Evolutionary conservation across 192 early-diverging fungal genomes (phyloP).

Genomic region (Coemansia sp.): DNA sequence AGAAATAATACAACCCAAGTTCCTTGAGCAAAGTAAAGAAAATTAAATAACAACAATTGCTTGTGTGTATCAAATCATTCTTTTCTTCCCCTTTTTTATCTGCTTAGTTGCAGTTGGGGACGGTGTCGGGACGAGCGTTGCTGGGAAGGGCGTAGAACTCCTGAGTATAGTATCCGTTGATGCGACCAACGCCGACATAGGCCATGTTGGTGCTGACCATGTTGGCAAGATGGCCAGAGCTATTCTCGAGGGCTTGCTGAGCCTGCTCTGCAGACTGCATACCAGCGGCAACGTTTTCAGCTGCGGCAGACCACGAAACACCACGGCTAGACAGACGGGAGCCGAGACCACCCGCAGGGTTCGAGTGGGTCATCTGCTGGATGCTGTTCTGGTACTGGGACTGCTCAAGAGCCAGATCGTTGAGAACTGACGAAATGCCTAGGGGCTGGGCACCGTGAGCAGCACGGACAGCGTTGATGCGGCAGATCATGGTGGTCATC

Average conservation of each 20-base stretch:
- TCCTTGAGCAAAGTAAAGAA: neutral
- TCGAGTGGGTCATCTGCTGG: slow-evolving; percentile 50
- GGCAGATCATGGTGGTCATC: slow-evolving; percentile 44
- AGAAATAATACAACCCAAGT: neutral
- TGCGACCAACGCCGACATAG: slow-evolving; percentile 48
- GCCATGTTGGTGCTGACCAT: slow-evolving; percentile 45
- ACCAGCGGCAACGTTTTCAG: slow-evolving; percentile 57
- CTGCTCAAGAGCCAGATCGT: slow-evolving; percentile 40
- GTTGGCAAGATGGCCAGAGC: slow-evolving; percentile 56
- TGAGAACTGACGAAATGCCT: slow-evolving; percentile 28
- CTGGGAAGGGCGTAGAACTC: slow-evolving; percentile 35
- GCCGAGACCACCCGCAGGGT: slow-evolving; percentile 43
- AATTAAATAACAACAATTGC: neutral
- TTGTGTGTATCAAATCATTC: neutral
- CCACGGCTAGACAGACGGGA: slow-evolving; percentile 27
- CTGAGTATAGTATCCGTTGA: slow-evolving; percentile 56
- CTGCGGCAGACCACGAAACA: slow-evolving; percentile 32
- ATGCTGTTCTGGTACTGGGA: slow-evolving; percentile 51
- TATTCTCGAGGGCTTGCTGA: slow-evolving; percentile 50
- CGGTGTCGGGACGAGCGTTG: slow-evolving; percentile 20
- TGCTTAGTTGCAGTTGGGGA: slow-evolving; percentile 43
- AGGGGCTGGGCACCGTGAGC: slow-evolving; percentile 30
- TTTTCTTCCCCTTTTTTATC: neutral
- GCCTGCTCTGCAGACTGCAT: slow-evolving; percentile 32
- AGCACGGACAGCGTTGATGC: slow-evolving; percentile 42